Evolutionary conservation across 2,329 filamentous ascomycete genomes (phyloP), one percentile per base, ranked within the genome.

Genomic region (Fusarium avenaceum): DNA sequence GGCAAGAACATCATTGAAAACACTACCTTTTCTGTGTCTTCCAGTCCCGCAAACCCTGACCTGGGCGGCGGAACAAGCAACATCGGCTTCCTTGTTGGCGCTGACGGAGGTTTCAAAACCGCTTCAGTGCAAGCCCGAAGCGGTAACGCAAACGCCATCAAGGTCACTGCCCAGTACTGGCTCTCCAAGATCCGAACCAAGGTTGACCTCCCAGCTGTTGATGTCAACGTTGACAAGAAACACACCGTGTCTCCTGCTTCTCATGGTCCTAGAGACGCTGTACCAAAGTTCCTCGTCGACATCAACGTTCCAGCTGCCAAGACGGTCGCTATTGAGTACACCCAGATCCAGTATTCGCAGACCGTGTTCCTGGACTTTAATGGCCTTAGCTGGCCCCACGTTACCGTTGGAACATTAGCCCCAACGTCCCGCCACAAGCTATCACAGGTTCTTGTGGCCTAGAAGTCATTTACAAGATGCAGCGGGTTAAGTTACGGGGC

Each of bases 1-100:
- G 73, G 74, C 19, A 74, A 77, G 67, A 73, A 68, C 1, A 79
- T 80, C 50, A 62, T 67, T 14, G 55, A 78, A 13, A 75, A 71
- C 4, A 75, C 70, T 13, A 64, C 67, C 3, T 79, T 80, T 51
- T 70, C 65, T 0, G 66, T 80, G 26, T 72, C 76, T 3, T 78
- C 78, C 0, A 51, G 33, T 8, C 24, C 57, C 2, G 7, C 61
- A 3, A 42, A 22, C 22, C 54, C 60, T 11, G 62, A 71, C 24
- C 24, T 72, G 2, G 78, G 77, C 7, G 78, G 77, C 1, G 79
- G 77, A 7, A 78, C 65, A 0, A 69, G 65, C 40, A 71, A 71
- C 24, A 71, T 71, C 1, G 51, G 65, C 33, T 71, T 71, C 24
- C 54, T 64, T 9, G 14, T 67, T 7, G 69, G 69, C 1, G 55